Conservation (phyloP, 306 rosid species). For the Cucumis cinereus region DNA sequence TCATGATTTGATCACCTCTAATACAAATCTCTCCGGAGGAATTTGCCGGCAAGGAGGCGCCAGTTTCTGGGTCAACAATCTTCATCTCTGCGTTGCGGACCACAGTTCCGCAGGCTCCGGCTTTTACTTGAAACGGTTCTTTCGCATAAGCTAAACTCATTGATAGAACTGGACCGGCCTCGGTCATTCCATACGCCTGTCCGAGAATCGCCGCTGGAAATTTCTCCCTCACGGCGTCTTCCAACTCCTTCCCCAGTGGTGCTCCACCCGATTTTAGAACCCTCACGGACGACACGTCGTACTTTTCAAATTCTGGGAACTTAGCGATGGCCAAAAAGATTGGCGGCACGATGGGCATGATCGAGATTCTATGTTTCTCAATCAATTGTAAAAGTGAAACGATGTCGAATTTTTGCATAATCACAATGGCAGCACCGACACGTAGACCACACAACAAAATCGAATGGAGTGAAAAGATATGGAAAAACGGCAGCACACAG, state of each 20-base stretch:
- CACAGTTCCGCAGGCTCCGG: conserved; percentile 74
- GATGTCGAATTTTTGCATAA: conserved; percentile 66
- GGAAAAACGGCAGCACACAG: conserved; percentile 63
- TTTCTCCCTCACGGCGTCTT: conserved; percentile 36
- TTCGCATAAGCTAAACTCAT: conserved; percentile 41
- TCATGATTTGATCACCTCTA: conserved; percentile 70
- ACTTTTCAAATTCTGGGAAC: conserved; percentile 28
- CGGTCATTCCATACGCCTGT: conserved; percentile 95
- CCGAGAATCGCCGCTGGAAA: conserved; percentile 62
- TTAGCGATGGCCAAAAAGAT: conserved; percentile 46
- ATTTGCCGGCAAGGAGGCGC: conserved; percentile 55
- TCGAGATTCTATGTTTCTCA: conserved; percentile 24
- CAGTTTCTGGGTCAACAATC: conserved; percentile 45
- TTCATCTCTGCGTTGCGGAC: conserved; percentile 80
- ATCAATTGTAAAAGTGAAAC: conserved; percentile 23
- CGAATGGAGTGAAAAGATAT: conserved; percentile 66
- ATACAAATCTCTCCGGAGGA: conserved; percentile 76
- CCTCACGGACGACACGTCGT: conserved; percentile 46
- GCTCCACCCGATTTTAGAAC: conserved; percentile 68
- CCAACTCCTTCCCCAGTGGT: conserved; percentile 64
- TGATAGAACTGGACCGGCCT: conserved; percentile 68
- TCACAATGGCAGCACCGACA: conserved; percentile 45
- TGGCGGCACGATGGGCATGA: conserved; percentile 58
- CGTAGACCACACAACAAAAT: conserved; percentile 57
- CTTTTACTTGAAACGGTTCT: conserved; percentile 26